phyloP scores from a whole-genome alignment of 306 rosid genomes.

The Malus sylvestris region DNA sequence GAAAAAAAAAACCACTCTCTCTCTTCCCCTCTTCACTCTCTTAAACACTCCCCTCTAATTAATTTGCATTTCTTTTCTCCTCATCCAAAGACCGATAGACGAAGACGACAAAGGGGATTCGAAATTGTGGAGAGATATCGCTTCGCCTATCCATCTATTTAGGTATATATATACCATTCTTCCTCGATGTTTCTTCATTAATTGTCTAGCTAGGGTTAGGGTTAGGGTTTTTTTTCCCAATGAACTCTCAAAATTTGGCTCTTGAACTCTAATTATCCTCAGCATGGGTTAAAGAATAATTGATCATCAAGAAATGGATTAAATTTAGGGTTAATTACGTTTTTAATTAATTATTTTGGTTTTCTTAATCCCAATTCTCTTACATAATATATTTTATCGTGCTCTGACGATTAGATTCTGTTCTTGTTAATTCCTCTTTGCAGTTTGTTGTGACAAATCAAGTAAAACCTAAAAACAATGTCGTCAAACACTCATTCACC shows the following conservation, averaged over 20 bases:
- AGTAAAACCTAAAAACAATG: slow-evolving; percentile 15
- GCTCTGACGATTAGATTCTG: background rate
- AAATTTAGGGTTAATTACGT: background rate
- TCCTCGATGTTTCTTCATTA: background rate
- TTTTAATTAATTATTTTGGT: background rate
- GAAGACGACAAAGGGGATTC: background rate
- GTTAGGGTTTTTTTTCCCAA: background rate
- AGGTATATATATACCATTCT: background rate
- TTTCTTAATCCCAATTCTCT: background rate
- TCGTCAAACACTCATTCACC: slow-evolving; percentile 55
- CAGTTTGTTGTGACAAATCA: background rate
- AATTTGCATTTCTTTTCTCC: background rate
- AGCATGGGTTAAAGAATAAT: background rate
- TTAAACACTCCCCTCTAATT: background rate
- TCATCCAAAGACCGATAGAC: background rate
- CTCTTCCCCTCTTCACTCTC: background rate
- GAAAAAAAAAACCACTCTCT: background rate
- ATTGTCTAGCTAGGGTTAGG: background rate
- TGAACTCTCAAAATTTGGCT: background rate
- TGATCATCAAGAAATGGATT: background rate
- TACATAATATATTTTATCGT: too few species aligned
- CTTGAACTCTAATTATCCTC: background rate
- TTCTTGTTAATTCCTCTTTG: background rate
- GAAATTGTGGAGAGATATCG: background rate
- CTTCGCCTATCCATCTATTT: background rate